A percentile compares a stretch with the other conserved stretches of the same genome.
Conservation (phyloP, 2,329 filamentous ascomycete genomes). For the Fusarium sp. region DNA sequence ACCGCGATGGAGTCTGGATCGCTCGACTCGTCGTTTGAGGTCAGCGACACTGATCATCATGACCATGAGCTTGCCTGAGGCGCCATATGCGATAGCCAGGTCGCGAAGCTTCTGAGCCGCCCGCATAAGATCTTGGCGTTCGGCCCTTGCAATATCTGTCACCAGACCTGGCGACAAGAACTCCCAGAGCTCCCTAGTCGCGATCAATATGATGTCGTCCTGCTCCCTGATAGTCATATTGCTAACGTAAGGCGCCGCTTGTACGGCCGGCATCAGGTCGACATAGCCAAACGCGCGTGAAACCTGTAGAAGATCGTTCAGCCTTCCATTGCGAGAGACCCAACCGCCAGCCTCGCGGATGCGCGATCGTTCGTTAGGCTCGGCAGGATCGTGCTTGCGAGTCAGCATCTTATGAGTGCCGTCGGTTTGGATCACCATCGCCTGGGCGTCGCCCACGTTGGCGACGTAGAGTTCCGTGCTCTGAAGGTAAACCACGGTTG, state of each 20-base stretch:
- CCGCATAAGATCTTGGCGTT: conserved; percentile 90
- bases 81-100: conserved; percentile 93
- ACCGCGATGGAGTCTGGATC: conserved; percentile 77
- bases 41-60: conserved; percentile 97
- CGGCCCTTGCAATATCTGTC: conserved; percentile 88
- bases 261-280: conserved; percentile 90
- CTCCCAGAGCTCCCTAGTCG: conserved; percentile 94
- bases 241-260: conserved; percentile 86
- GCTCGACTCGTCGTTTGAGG: conserved; percentile 82
- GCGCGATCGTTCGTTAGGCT: conserved; percentile 82
- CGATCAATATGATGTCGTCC: conserved; percentile 93
- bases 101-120: conserved; percentile 95
- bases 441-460: conserved; percentile 95
- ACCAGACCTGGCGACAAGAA: conserved; percentile 90
- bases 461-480: conserved; percentile 92
- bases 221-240: conserved; percentile 84
- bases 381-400: conserved; percentile 91
- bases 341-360: conserved; percentile 96
- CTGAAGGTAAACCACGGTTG: conserved; percentile 89
- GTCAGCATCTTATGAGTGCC: conserved; percentile 86
- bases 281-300: conserved; percentile 96
- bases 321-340: conserved; percentile 91
- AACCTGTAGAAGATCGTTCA: conserved; percentile 91
- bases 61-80: conserved; percentile 96
- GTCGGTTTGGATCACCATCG: conserved; percentile 92